Percentiles rank a stretch among this genome's conserved stretches.
Evolutionary conservation across 345 rosid species (phyloP).

Genomic region (Salix arbutifolia): DNA sequence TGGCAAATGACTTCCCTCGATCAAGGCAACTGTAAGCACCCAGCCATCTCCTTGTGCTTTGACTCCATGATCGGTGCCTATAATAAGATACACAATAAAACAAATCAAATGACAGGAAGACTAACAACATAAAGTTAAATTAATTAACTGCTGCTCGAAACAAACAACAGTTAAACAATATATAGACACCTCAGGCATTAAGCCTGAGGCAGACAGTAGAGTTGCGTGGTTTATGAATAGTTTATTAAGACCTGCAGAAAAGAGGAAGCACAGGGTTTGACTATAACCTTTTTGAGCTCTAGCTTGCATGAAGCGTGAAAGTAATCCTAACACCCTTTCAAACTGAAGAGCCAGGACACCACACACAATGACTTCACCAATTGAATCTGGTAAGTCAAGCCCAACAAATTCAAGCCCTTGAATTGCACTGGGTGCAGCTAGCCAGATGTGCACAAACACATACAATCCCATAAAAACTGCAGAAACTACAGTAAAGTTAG

Average conservation of each 20-base stretch:
- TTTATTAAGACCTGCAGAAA: neutral
- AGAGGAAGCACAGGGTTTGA: neutral
- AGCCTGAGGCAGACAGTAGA: neutral
- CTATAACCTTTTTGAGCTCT: constrained; percentile 71
- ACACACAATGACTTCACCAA: constrained; percentile 80
- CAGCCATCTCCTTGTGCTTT: constrained; percentile 98
- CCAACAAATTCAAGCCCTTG: constrained; percentile 93
- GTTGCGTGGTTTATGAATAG: neutral
- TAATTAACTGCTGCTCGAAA: neutral
- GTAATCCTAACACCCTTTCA: constrained; percentile 51
- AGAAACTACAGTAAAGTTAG: constrained; percentile 74
- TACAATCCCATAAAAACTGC: constrained; percentile 62
- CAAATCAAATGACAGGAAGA: neutral
- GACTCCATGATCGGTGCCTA: constrained; percentile 91
- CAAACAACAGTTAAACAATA: neutral
- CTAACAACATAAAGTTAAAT: neutral
- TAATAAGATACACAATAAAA: constrained; percentile 13
- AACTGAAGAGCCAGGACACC: constrained; percentile 79
- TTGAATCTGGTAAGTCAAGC: constrained; percentile 90
- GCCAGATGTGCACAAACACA: constrained; percentile 65
- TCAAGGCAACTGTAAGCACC: constrained; percentile 86
- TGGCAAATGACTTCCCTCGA: constrained; percentile 79
- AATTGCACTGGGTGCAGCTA: constrained; percentile 53
- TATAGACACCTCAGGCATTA: neutral
- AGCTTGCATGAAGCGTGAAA: constrained; percentile 88